These are phyloP conservation scores for Cochlearia excelsa DNA, from an alignment of 345 rosid genomes.

Conservation along the genomic window DNA sequence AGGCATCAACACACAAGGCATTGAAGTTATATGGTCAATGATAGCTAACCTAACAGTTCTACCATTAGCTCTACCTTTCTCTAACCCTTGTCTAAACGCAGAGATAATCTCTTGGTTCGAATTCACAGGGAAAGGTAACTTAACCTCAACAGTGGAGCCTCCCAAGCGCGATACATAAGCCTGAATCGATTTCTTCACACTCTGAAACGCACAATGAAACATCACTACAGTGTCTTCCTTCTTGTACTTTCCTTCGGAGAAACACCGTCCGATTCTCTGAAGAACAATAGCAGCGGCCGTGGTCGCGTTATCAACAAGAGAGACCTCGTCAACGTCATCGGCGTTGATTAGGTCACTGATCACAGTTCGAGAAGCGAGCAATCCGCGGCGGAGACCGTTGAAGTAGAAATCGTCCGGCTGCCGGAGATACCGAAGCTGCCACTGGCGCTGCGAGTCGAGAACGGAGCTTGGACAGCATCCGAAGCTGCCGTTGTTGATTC, in stretches of 20 bases:
- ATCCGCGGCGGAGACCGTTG: constrained; percentile 56
- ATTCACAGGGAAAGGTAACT: constrained; percentile 59
- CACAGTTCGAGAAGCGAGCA: constrained; percentile 51
- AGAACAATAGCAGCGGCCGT: constrained; percentile 81
- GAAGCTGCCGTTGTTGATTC: constrained; percentile 82
- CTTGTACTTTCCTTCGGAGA: constrained; percentile 51
- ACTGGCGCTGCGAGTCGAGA: constrained; percentile 48
- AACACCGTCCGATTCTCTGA: constrained; percentile 60
- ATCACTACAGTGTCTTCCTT: constrained; percentile 54
- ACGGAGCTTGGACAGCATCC: constrained; percentile 75
- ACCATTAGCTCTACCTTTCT: constrained; percentile 50
- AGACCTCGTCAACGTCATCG: constrained; percentile 62
- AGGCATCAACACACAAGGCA: constrained; percentile 71
- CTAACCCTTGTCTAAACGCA: constrained; percentile 49
- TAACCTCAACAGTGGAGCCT: constrained; percentile 59
- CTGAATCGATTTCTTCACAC: constrained; percentile 63
- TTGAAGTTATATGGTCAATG: constrained; percentile 65
- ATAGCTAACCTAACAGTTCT: constrained; percentile 62
- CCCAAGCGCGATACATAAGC: constrained; percentile 74
- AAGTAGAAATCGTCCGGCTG: constrained; percentile 80
- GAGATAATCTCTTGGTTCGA: constrained; percentile 59
- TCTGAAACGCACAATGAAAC: constrained; percentile 61
- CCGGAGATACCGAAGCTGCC: constrained; percentile 64
- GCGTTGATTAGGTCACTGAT: constrained; percentile 63
- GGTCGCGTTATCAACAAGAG: constrained; percentile 77